These are phyloP conservation scores for Cyclotella sp. DNA, from an alignment of 108 stramenopile genomes.

Conservation along the genomic window DNA sequence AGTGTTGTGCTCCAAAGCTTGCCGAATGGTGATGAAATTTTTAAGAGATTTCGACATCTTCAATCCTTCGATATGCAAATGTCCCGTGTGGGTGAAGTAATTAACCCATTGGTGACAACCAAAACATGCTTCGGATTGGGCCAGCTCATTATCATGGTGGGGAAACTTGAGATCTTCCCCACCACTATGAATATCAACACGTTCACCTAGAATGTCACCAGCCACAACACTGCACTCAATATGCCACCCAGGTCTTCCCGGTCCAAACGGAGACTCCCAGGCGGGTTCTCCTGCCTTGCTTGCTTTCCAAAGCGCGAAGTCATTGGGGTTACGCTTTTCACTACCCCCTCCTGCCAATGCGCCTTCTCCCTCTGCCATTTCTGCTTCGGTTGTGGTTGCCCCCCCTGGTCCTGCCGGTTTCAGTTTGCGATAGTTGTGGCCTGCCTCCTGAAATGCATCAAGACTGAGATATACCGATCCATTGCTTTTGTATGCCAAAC, in stretches of 20 bases:
- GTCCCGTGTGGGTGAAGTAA: conserved; percentile 94
- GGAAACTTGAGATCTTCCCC: conserved; percentile 99
- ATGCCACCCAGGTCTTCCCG: conserved; percentile 99
- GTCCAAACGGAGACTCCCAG: conserved; percentile 98
- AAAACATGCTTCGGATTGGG: conserved; percentile 90
- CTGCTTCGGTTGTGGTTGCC: conserved; percentile 76
- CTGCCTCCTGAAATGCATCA: conserved; percentile 72
- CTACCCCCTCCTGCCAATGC: conserved; percentile 62
- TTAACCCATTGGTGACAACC: conserved; percentile 91
- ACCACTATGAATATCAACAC: conserved; percentile 94
- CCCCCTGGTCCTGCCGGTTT: conserved; percentile 65
- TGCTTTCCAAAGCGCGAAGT: conserved; percentile 99
- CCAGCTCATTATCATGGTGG: conserved; percentile 99
- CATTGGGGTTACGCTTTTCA: conserved; percentile 87
- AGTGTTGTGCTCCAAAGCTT: conserved; percentile 85
- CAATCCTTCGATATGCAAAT: conserved; percentile 94
- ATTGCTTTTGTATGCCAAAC: conserved; percentile 94
- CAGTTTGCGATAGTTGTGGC: conserved; percentile 76
- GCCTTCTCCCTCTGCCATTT: conserved; percentile 97
- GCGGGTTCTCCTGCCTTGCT: conserved; percentile 94
- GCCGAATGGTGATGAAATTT: conserved; percentile 96
- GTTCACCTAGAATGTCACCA: conserved; percentile 79
- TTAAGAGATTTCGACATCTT: conserved; percentile 98
- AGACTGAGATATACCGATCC: conserved; percentile 95
- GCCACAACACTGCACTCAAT: conserved; percentile 99